Evolutionary conservation across 768 basidiomycete species (phyloP), one percentile per base, ranked within the genome.

Genomic region (Tulasnella sp.): DNA sequence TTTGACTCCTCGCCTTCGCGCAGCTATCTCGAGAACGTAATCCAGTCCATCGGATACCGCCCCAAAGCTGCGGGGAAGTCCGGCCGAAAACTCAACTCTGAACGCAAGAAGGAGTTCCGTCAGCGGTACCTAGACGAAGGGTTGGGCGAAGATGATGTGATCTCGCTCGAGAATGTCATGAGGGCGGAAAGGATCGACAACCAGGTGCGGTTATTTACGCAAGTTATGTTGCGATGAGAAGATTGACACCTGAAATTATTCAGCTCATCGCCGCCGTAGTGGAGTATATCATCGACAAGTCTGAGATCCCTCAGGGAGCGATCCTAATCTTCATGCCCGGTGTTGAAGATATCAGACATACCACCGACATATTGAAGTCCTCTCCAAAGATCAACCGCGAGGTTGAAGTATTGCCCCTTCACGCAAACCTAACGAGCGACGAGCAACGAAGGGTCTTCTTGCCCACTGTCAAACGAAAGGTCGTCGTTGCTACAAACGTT

Each of bases 301-400:
- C 69, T 41, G 67, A 74, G 11, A 74, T 75, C 27, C 70, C 68
- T 2, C 64, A 68, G 8, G 86, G 82, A 2, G 91, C 85, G 4
- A 81, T 96, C 47, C 76, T 97, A 23, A 80, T 96, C 45, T 97
- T 97, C 72, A 75, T 93, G 56, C 83, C 90, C n/a, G 93, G 93
- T 69, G 85, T 91, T 1, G 86, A 86, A 70, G 88, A 92, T 67
- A 92, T 92, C 64, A 79, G 82, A 19, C 82, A 85, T 62, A 88
- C 86, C 65, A 80, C 89, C 19, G 79, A 84, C 11, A 74, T 78
- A 3, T 71, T 92, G 44, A 74, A 73, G 15, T 67, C 67, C 41
- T 64, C 68, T 13, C 60, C 73, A 0, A 27, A 30, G 21, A 60
- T 64, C 3, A 69, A 69, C 7, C 73, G 73, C 42, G 68, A 75